Evolutionary conservation across 2,329 filamentous ascomycete species (phyloP).

Genomic region (Monosporascus sp.): DNA sequence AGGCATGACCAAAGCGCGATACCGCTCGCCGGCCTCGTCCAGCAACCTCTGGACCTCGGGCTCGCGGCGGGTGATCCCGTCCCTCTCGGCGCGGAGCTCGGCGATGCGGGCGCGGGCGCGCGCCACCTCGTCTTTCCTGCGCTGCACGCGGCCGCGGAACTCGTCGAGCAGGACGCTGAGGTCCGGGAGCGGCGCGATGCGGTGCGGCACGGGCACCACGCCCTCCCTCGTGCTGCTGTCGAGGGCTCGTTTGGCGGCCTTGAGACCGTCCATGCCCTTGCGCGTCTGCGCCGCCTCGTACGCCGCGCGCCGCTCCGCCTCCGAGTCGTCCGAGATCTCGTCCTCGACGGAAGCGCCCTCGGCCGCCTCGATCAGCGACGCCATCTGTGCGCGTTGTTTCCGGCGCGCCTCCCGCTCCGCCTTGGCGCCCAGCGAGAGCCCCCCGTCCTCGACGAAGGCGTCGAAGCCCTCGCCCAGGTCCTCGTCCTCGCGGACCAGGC

Average conservation of each 20-base stretch:
- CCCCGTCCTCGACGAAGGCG: slow-evolving; percentile 80
- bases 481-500: slow-evolving; percentile 80
- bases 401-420: slow-evolving; percentile 68
- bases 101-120: slow-evolving; percentile 50
- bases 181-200: slow-evolving; percentile 72
- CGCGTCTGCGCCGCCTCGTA: slow-evolving; percentile 85
- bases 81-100: slow-evolving; percentile 55
- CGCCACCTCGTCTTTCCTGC: slow-evolving; percentile 53
- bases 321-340: slow-evolving; percentile 62
- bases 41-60: slow-evolving; percentile 74
- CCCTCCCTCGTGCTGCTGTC: slow-evolving; percentile 22
- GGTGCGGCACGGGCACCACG: slow-evolving; percentile 57
- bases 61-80: slow-evolving; percentile 61
- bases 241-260: slow-evolving; percentile 33
- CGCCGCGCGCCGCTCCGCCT: slow-evolving; percentile 67
- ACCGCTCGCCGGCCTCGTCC: slow-evolving; percentile 72
- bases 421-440: slow-evolving; percentile 69
- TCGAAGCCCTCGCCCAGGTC: slow-evolving; percentile 92
- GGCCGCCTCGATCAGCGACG: slow-evolving; percentile 73
- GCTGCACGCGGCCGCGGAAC: slow-evolving; percentile 53
- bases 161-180: slow-evolving; percentile 63
- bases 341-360: slow-evolving; percentile 45
- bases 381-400: slow-evolving; percentile 70
- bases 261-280: slow-evolving; percentile 73
- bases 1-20: slow-evolving; percentile 36